Conservation (phyloP, 441 rosid species). For the Codiaeum variegatum region DNA sequence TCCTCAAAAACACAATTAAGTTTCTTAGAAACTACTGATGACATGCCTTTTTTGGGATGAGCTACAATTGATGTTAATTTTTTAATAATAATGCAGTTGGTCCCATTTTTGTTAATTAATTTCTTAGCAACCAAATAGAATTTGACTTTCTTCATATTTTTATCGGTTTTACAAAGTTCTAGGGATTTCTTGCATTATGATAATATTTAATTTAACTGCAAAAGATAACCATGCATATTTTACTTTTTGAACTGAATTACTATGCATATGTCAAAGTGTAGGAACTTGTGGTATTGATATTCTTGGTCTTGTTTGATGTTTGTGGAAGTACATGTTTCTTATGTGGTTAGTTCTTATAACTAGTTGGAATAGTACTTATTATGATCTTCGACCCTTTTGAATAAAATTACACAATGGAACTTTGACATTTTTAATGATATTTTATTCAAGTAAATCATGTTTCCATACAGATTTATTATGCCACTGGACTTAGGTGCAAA, state of each 20-base stretch:
- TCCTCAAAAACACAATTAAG: neutral
- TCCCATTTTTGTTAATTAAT: neutral
- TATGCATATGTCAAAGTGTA: neutral
- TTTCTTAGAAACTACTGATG: neutral
- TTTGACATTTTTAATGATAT: constrained; percentile 16
- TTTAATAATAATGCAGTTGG: neutral
- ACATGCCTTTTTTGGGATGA: neutral
- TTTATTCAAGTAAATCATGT: constrained; percentile 34
- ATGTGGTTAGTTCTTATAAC: neutral
- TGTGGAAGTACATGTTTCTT: neutral
- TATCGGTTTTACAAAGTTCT: neutral
- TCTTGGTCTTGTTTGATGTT: neutral
- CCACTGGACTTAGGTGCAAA: constrained; percentile 99
- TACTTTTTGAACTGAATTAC: too few species aligned
- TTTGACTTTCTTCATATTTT: neutral
- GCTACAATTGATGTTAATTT: neutral
- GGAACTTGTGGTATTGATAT: constrained; percentile 2
- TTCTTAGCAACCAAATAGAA: neutral
- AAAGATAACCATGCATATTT: too few species aligned
- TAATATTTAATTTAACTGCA: neutral
- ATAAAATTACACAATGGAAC: constrained; percentile 8
- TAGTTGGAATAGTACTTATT: neutral
- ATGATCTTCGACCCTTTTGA: neutral
- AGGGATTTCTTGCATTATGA: neutral
- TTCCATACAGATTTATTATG: constrained; percentile 88